Evolutionary conservation across 495 filamentous ascomycete species (phyloP), one percentile per base, ranked within the genome.

Genomic region (Penicillium psychrofluorescens): DNA sequence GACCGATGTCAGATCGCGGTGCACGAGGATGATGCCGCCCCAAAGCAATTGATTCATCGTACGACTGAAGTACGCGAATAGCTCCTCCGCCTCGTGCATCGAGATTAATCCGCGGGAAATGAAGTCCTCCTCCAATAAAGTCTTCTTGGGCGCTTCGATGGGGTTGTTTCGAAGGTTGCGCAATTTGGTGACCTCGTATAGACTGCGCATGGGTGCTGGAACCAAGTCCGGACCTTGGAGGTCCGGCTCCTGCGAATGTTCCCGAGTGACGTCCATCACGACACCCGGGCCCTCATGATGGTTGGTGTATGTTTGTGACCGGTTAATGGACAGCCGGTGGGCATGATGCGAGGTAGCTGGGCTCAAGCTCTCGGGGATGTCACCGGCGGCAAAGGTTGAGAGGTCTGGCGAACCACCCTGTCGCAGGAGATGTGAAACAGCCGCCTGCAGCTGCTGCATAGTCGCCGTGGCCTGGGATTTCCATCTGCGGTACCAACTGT

Each of bases 151-250:
- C 38, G 65, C 64, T 44, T 71, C 65, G 11, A 61, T 62, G 22
- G 56, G 58, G 39, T 70, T 69, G 39, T 66, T 67, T n/a, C 75
- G 58, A 41, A 79, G 45, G 35, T 77, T 72, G 28, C 74, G 67
- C 40, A 80, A 56, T 35, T 75, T 79, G 7, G 77, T 80, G 28
- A 80, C 77, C 46, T 80, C 77, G 51, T 78, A 81, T 15, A 81
- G 54, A 57, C 73, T 78, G 41, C 74, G 69, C 75, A 81, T 79
- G 0, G 77, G 77, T 6, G 73, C 76, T 1, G 74, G 63, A 27
- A 79, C 72, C 30, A 79, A 42, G 8, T 68, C 66, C 13, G 68
- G 62, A 40, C 67, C 64, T 35, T 73, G 71, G 11, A 71, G 53
- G 42, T 70, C 64, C n/a, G 64, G 67, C 28, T 78, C 75, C 40